Evolutionary conservation across 768 basidiomycete genomes (phyloP), one percentile per base, ranked within the genome.

Genomic region (Trametes villosa): DNA sequence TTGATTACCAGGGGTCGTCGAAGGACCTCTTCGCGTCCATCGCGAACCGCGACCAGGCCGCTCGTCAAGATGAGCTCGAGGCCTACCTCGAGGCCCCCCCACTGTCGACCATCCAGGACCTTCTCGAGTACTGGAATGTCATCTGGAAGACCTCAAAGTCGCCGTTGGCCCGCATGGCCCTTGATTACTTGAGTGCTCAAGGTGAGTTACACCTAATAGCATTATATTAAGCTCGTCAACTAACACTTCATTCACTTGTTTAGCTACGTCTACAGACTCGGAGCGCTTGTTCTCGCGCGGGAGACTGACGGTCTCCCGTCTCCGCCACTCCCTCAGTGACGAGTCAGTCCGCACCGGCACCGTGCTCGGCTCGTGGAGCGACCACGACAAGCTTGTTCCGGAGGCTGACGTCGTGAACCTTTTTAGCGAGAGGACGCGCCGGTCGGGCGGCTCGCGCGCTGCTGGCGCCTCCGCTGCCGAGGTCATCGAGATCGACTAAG

Each of bases 221-320:
- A 15, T 34, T n/a, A 4, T 24, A 20, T 27, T 44, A 13, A 30
- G 17, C 12, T 34, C 13, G 8, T 13, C 7, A 7, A n/a, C 8
- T 34, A 34, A 13, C 33, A 13, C 33, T 7, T 7, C 33, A 34
- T 7, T n/a, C 7, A 46, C n/a, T n/a, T 48, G 4, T 47, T 8
- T 60, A 75, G 73, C 70, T 0, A 68, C 59, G 0, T 74, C 73
- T 4, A 70, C 68, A 13, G 68, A 72, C 55, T 69, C 71, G 36
- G 71, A 75, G 49, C 59, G 65, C 8, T 63, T 68, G 3, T 74
- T 75, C 57, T 74, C 69, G 9, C 46, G 55, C 13, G 70, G 74
- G 34, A 68, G 70, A 4, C 66, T 75, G 0, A 69, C 66, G 2
- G 69, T 73, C 4, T 73, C 69, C 9, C 70, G 69, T 36, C 63